These are phyloP conservation scores for Notholithocarpus densiflorus DNA, from an alignment of 306 rosid species.

Conservation along the genomic window DNA sequence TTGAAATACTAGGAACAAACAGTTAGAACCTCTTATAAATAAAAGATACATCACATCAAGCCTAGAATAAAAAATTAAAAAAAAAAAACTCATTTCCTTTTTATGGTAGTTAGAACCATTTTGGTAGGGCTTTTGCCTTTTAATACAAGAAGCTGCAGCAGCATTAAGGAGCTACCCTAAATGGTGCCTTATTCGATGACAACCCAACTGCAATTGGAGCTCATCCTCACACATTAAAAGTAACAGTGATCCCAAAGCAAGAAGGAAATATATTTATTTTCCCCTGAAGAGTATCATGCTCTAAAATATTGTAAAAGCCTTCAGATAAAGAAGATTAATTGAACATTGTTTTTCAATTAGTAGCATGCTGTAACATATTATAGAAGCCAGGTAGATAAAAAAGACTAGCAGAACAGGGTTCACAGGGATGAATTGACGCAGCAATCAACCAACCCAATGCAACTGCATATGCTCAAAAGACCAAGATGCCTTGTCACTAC, in stretches of 20 bases:
- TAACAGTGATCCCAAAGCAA: neutral
- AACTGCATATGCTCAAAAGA: neutral
- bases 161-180: neutral
- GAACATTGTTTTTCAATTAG: neutral
- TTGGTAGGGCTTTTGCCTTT: neutral
- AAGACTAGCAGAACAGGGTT: neutral
- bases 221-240: neutral
- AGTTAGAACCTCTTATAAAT: neutral
- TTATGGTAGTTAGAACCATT: neutral
- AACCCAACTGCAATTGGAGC: neutral
- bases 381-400: neutral
- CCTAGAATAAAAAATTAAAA: too few relatives aligned
- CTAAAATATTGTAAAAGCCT: neutral
- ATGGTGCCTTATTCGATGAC: neutral
- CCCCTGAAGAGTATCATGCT: neutral
- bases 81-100: neutral
- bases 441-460: slow-evolving; percentile 3
- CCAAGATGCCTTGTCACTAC: neutral
- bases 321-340: neutral
- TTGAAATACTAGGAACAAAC: neutral
- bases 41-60: neutral
- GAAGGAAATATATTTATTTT: neutral
- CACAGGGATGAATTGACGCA: neutral
- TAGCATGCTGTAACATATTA: neutral
- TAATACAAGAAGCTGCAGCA: neutral